Conservation (phyloP, 169 alveolate species). For the Eimeria falciformis region DNA sequence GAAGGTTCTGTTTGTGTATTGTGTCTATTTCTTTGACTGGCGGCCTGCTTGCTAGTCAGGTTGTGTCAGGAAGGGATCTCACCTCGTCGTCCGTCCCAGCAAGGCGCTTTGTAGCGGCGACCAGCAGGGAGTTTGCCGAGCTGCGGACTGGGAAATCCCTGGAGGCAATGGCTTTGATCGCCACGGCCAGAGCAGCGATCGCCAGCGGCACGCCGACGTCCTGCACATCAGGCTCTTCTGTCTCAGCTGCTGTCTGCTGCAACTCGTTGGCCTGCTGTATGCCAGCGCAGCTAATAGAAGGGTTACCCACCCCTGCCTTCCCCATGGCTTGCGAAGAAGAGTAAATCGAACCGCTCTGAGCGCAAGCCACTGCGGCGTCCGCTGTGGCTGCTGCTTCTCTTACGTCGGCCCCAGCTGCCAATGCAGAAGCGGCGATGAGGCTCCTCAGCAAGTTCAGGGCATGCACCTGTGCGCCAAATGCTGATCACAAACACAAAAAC, state of each 20-base stretch:
- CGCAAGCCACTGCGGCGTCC: slow-evolving; percentile 10
- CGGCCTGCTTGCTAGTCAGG: no score
- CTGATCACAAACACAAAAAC: slow-evolving; percentile 10
- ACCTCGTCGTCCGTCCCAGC: slow-evolving; percentile 56
- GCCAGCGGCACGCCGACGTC: neutral
- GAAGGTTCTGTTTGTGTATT: no score
- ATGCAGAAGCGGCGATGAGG: slow-evolving; percentile 8
- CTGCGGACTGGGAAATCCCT: slow-evolving; percentile 52
- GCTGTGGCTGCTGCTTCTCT: slow-evolving; percentile 37
- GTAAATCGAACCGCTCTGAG: neutral
- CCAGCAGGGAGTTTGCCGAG: slow-evolving; percentile 33
- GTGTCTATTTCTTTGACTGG: no score
- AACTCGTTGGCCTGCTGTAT: neutral
- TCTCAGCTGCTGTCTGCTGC: neutral
- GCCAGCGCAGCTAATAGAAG: neutral
- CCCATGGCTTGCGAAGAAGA: no score
- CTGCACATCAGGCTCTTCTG: neutral
- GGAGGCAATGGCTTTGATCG: slow-evolving; percentile 3
- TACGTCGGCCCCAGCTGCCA: slow-evolving; percentile 10
- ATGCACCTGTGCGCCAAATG: slow-evolving; percentile 30
- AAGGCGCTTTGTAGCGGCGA: slow-evolving; percentile 23
- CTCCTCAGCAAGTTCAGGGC: slow-evolving; percentile 43
- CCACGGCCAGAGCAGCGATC: slow-evolving; percentile 13
- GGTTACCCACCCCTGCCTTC: no score
- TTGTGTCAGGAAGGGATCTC: neutral